Percentiles rank a stretch among this genome's conserved stretches.
Conservation (phyloP, 2,329 filamentous ascomycete species). For the Cladosporium sp. region DNA sequence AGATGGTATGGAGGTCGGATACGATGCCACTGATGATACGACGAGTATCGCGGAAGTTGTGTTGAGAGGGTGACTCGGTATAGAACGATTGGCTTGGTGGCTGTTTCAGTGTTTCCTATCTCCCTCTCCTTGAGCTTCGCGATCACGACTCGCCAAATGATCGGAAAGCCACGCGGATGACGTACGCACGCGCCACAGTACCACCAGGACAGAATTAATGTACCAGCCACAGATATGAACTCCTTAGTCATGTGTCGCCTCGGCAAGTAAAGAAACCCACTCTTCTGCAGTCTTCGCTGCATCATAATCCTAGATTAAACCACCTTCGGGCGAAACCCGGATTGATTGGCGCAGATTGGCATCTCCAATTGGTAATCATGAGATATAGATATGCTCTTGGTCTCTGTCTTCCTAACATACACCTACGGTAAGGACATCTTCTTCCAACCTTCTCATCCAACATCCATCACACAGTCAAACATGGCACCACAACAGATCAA, state of each 20-base stretch:
- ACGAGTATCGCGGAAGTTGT: background rate
- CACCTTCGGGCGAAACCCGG: slow-evolving; percentile 10
- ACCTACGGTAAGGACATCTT: background rate
- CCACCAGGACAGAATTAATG: background rate
- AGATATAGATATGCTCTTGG: background rate
- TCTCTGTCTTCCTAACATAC: background rate
- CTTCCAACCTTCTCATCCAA: background rate
- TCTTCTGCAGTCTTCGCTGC: slow-evolving; percentile 1
- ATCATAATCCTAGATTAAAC: background rate
- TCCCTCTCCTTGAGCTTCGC: slow-evolving; percentile 3
- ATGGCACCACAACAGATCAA: slow-evolving; percentile 33
- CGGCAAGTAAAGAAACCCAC: slow-evolving; percentile 9
- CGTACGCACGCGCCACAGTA: slow-evolving; percentile 1
- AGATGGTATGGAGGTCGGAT: background rate
- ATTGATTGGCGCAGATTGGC: background rate
- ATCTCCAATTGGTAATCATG: slow-evolving; percentile 10
- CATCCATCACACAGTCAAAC: background rate
- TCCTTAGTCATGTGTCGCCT: background rate
- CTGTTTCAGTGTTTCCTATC: background rate
- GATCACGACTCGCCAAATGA: slow-evolving; percentile 6
- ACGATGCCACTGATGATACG: background rate
- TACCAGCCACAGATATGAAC: background rate
- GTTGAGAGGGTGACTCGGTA: background rate
- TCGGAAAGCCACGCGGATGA: background rate
- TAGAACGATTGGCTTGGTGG: background rate